Evolutionary conservation across 1,139 yeast genomes (phyloP).

Genomic region (Yamadazyma trypodendri): DNA sequence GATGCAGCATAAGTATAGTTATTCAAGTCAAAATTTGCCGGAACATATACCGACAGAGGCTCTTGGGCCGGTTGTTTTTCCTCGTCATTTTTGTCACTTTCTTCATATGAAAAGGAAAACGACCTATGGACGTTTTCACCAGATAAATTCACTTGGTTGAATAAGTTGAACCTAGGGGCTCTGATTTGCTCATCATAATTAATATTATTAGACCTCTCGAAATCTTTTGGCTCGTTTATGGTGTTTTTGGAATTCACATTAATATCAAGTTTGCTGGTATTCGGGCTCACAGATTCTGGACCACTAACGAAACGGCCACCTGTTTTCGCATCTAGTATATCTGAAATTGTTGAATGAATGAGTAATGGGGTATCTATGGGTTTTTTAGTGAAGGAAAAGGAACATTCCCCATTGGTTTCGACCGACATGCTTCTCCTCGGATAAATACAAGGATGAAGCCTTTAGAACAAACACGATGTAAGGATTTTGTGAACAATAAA

Average conservation of each 20-base stretch:
- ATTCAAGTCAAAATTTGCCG: conserved; percentile 42
- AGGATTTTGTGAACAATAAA: no score
- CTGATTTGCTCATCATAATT: conserved; percentile 46
- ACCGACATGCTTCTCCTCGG: conserved; percentile 2
- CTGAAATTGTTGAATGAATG: conserved; percentile 32
- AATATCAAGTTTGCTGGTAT: conserved; percentile 1
- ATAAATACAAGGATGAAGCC: neutral
- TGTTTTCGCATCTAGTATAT: conserved; percentile 19
- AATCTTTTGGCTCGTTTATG: conserved; percentile 6
- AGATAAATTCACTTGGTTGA: conserved; percentile 7
- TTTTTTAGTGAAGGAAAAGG: conserved; percentile 40
- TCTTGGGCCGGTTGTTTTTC: conserved; percentile 1
- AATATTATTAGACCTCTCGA: conserved; percentile 21
- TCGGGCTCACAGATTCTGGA: neutral
- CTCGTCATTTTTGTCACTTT: conserved; percentile 3
- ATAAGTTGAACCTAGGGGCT: conserved; percentile 38
- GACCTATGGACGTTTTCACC: conserved; percentile 4
- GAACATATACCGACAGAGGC: conserved; percentile 24
- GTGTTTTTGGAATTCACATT: conserved; percentile 8
- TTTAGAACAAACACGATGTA: no score
- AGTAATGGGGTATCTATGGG: conserved; percentile 27
- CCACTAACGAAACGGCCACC: neutral
- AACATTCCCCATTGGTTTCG: conserved; percentile 5
- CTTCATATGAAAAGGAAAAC: conserved; percentile 4
- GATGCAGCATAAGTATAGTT: conserved; percentile 16